These are phyloP conservation scores for Glycine tomentella DNA, from an alignment of 306 rosid genomes.

Conservation along the genomic window DNA sequence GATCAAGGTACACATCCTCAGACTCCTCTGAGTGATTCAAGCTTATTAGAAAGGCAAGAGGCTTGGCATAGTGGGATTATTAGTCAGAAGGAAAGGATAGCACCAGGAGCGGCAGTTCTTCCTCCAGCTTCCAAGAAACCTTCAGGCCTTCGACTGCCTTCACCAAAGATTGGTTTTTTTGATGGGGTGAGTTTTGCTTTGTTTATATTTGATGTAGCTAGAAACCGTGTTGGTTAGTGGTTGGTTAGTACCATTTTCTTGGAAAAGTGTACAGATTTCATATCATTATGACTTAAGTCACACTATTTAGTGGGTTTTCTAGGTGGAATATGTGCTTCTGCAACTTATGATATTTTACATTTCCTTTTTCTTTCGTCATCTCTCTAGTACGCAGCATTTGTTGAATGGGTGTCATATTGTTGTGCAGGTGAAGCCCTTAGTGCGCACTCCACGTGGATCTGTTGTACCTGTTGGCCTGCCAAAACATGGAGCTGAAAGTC, in stretches of 20 bases:
- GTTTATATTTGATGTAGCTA: constrained; percentile 27
- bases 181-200: constrained; percentile 80
- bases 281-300: constrained; percentile 17
- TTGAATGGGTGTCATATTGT: constrained; percentile 40
- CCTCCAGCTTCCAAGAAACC: constrained; percentile 64
- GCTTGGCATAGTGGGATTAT: constrained; percentile 49
- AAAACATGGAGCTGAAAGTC: constrained; percentile 55
- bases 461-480: constrained; percentile 60
- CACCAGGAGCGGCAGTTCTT: constrained; percentile 51
- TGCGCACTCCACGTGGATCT: constrained; percentile 68
- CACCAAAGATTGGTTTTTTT: constrained; percentile 93
- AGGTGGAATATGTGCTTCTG: constrained; percentile 11
- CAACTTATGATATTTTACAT: constrained; percentile 20
- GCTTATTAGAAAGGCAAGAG: constrained; percentile 51
- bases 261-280: constrained; percentile 7
- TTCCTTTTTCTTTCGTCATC: constrained; percentile 16
- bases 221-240: constrained; percentile 32
- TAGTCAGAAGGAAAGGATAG: constrained; percentile 48
- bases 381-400: constrained; percentile 10
- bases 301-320: constrained; percentile 4
- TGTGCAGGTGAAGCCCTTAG: constrained; percentile 67
- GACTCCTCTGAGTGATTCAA: constrained; percentile 43
- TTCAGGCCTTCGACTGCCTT: constrained; percentile 86
- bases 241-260: constrained; percentile 21
- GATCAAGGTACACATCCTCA: constrained; percentile 51